These are phyloP conservation scores for Trametes punicea DNA, from an alignment of 768 basidiomycete species.

Conservation along the genomic window DNA sequence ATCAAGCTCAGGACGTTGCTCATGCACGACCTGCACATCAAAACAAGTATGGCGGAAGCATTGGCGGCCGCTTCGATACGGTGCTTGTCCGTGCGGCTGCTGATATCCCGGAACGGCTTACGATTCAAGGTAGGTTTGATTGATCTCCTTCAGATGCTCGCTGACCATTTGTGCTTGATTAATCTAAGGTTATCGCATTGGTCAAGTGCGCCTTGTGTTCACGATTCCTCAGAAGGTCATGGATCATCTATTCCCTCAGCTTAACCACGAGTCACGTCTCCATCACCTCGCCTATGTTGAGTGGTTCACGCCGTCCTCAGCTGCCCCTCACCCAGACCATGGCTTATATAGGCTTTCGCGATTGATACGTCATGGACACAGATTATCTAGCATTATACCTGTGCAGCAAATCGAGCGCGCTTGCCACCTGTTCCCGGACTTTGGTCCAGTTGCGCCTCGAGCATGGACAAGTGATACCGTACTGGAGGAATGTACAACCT, in stretches of 20 bases:
- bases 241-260: no score
- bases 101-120: not conserved
- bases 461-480: slow-evolving; percentile 34
- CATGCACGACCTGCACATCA: not conserved
- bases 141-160: no score
- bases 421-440: slow-evolving; percentile 34
- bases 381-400: slow-evolving; percentile 25
- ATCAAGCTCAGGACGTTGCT: not conserved
- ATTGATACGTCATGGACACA: not conserved
- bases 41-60: not conserved
- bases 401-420: slow-evolving; percentile 25
- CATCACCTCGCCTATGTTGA: slow-evolving; percentile 32
- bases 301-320: slow-evolving; percentile 28
- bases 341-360: slow-evolving; percentile 28
- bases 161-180: no score
- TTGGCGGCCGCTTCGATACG: slow-evolving; percentile 8
- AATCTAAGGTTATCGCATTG: no score
- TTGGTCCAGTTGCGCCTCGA: slow-evolving; percentile 27
- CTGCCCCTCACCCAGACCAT: slow-evolving; percentile 21
- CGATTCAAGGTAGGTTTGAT: not conserved
- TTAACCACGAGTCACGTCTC: no score
- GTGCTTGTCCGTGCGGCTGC: not conserved
- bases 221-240: no score
- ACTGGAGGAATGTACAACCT: slow-evolving; percentile 28
- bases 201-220: no score